Evolutionary conservation across 129 eudicot genomes (phyloP), one percentile per base, ranked within the genome.

Genomic region (Ambrosia trifida): DNA sequence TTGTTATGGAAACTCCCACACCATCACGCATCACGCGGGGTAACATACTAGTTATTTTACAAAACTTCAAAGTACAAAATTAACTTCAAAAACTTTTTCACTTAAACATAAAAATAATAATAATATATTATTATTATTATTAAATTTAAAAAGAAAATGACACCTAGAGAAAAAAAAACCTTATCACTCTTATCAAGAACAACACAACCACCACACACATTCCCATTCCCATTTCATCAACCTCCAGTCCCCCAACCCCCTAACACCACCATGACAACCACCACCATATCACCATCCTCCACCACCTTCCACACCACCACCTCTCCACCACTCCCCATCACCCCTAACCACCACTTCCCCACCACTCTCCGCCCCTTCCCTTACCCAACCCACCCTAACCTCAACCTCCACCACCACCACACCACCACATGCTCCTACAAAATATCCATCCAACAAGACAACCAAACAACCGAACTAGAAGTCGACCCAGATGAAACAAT

Each of bases 401-500:
- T 16, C 44, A 36, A 7, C 43, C 41, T 32, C 44, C 49, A 30
- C 71, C 72, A n/a, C 47, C 54, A 62, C 63, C 9, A 64, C 57
- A 36, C 76, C 66, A 18, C 78, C 2, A 52, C 68, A 69, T 58
- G 69, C 45, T 72, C 94, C 7, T 87, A 89, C 91, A 93, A 85
- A 67, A 91, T 93, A 24, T 44, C 82, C 14, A 57, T 93, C 35
- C 96, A 93, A 68, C 88, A 87, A 66, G 80, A 85, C 8, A 88
- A 85, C 8, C n/a, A 79, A 58, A 59, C 85, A 19, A 83, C 91
- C 3, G 91, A 89, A 77, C 79, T 93, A 0, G 90, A 89, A 44
- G 98, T 93, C 36, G 96, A 93, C 33, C 80, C 85, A 36, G 96
- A 89, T 69, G 96, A 93, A 81, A 86, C 91, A 2, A 93, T 93